Evolutionary conservation across 2,329 filamentous ascomycete genomes (phyloP).

Genomic region (Trichophyton simii): DNA sequence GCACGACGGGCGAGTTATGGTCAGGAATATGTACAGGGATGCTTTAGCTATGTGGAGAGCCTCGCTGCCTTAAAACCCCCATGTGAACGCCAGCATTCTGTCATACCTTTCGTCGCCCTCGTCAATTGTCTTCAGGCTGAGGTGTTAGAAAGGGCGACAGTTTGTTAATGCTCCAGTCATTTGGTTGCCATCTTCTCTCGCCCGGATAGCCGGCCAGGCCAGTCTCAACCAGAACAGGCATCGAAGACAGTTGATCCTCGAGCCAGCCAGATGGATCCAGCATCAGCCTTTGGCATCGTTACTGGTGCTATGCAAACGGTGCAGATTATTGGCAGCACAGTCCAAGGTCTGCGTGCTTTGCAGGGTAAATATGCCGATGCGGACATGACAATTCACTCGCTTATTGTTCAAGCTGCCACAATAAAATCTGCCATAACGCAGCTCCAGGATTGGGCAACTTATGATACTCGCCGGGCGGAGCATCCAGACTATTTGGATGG

Average conservation of each 20-base stretch:
- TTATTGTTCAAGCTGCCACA: conserved; percentile 26
- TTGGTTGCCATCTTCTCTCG: neutral
- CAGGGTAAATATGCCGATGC: conserved; percentile 26
- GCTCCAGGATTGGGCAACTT: conserved; percentile 25
- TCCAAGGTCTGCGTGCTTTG: conserved; percentile 23
- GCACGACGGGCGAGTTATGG: neutral
- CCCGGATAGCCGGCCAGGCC: neutral
- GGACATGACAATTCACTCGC: conserved; percentile 27
- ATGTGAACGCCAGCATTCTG: neutral
- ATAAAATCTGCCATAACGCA: conserved; percentile 27
- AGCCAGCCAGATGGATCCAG: conserved; percentile 46
- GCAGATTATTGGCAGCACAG: conserved; percentile 23
- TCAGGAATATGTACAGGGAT: neutral
- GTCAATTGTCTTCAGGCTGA: neutral
- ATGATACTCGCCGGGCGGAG: conserved; percentile 17
- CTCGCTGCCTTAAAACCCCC: neutral
- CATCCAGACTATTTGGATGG: conserved; percentile 20
- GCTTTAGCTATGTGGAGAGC: neutral
- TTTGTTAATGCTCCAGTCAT: neutral
- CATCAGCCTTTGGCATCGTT: conserved; percentile 24
- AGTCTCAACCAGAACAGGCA: neutral
- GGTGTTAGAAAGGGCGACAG: neutral
- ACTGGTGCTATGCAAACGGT: conserved; percentile 25
- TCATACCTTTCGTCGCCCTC: neutral
- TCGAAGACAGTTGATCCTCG: neutral